phyloP scores from a whole-genome alignment of 352 stramenopile genomes.

The Thalassiosira hispida region DNA sequence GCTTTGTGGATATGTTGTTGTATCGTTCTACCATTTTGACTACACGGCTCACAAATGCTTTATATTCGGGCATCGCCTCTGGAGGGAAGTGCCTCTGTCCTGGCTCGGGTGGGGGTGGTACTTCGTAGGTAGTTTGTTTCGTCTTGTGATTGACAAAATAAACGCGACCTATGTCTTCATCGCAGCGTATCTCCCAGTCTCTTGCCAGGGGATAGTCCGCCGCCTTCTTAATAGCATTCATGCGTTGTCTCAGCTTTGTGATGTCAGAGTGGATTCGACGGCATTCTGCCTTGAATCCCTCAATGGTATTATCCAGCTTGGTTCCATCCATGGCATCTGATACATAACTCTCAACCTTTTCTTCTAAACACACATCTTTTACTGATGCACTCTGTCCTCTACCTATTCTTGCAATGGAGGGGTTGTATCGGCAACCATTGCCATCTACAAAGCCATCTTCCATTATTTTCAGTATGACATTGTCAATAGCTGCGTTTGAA shows the following conservation, averaged over 20 bases:
- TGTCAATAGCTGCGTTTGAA: conserved; percentile 95
- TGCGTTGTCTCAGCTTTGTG: conserved; percentile 55
- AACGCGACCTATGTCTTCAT: conserved; percentile 63
- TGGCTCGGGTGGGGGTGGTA: conserved; percentile 70
- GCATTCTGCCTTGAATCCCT: conserved; percentile 68
- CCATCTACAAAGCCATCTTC: conserved; percentile 94
- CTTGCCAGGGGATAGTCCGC: conserved; percentile 65
- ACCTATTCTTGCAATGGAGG: conserved; percentile 93
- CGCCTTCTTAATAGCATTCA: conserved; percentile 69
- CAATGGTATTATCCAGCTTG: conserved; percentile 69
- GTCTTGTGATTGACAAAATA: conserved; percentile 84
- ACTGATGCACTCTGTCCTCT: conserved; percentile 71
- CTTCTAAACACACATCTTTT: conserved; percentile 73
- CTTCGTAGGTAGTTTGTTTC: conserved; percentile 75
- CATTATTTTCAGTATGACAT: conserved; percentile 96
- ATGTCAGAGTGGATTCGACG: conserved; percentile 71
- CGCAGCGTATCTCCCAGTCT: conserved; percentile 82
- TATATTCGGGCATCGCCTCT: conserved; percentile 78
- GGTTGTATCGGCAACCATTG: conserved; percentile 92
- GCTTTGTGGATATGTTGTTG: conserved; percentile 67
- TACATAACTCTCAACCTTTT: conserved; percentile 75
- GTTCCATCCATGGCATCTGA: conserved; percentile 59
- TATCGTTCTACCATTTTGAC: conserved; percentile 80
- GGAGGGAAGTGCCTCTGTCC: conserved; percentile 60
- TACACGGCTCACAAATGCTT: conserved; percentile 62